Percentiles rank a stretch among this genome's conserved stretches.
Conservation (phyloP, 2,329 filamentous ascomycete species). For the Decorospora gaudefroyi region DNA sequence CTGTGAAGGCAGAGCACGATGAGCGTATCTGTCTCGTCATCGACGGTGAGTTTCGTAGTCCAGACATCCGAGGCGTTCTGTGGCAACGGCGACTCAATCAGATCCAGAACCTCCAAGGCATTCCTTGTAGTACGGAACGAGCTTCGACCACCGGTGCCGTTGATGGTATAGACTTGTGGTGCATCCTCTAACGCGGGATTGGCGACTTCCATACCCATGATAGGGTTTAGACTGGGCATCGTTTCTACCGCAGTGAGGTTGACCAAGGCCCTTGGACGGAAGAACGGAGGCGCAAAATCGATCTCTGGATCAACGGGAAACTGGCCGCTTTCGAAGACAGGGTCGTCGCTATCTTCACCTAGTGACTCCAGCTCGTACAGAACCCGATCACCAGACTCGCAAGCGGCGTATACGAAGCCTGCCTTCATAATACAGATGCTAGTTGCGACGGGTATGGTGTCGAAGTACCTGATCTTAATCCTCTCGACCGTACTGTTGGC, state of each 20-base stretch:
- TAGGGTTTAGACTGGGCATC: constrained; percentile 85
- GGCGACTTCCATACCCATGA: constrained; percentile 87
- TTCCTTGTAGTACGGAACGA: constrained; percentile 91
- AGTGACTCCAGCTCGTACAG: constrained; percentile 98
- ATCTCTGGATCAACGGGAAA: constrained; percentile 76
- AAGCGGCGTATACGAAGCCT: constrained; percentile 90
- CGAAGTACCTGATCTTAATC: constrained; percentile 96
- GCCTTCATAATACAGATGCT: constrained; percentile 93
- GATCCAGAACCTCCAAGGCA: constrained; percentile 88
- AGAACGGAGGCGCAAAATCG: constrained; percentile 78
- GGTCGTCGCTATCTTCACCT: constrained; percentile 90
- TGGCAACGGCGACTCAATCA: constrained; percentile 90
- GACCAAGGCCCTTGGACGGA: constrained; percentile 76
- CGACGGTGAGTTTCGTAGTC: constrained; percentile 84
- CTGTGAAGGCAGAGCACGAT: constrained; percentile 94
- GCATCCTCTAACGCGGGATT: constrained; percentile 92
- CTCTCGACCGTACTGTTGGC: constrained; percentile 66
- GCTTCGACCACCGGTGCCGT: constrained; percentile 84
- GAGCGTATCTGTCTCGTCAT: constrained; percentile 88
- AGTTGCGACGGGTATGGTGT: constrained; percentile 87
- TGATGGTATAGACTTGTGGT: constrained; percentile 93
- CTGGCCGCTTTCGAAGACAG: constrained; percentile 80
- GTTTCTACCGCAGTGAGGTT: constrained; percentile 85
- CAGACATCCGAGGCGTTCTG: constrained; percentile 90
- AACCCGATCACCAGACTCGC: constrained; percentile 89